Percentiles rank a stretch among this genome's conserved stretches.
phyloP scores from a whole-genome alignment of 208 protist genomes.

The Crithidia fasciculata region DNA sequence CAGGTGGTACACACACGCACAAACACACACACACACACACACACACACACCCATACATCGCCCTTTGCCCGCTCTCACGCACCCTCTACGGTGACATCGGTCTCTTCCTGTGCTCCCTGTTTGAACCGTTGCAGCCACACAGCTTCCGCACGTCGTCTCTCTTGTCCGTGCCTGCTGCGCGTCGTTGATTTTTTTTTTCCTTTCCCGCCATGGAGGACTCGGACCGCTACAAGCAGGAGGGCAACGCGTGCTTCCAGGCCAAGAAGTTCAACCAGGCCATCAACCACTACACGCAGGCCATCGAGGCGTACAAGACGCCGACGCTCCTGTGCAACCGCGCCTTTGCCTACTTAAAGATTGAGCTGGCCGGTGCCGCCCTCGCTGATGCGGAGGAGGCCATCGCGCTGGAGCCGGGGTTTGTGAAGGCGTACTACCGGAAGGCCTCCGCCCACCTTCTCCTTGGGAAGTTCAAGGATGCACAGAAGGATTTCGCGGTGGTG shows the following conservation, averaged over 20 bases:
- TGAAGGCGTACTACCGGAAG: constrained; percentile 98
- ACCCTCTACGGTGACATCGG: too few relatives aligned
- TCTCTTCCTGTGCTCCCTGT: too few relatives aligned
- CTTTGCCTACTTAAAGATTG: constrained; percentile 94
- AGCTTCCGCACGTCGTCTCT: too few relatives aligned
- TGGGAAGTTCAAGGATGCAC: constrained; percentile 95
- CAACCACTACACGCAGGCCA: constrained; percentile 91
- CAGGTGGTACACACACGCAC: too few relatives aligned
- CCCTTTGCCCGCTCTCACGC: too few relatives aligned
- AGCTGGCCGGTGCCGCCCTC: constrained; percentile 93
- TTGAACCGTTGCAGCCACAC: too few relatives aligned
- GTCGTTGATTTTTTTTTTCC: too few relatives aligned
- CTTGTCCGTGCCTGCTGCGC: too few relatives aligned
- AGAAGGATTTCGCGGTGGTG: constrained; percentile 92
- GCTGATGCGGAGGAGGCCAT: constrained; percentile 93
- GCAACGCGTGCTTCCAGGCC: constrained; percentile 88
- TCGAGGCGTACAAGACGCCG: constrained; percentile 80
- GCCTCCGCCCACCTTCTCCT: constrained; percentile 94
- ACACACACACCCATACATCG: too few relatives aligned
- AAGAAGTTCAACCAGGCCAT: constrained; percentile 92
- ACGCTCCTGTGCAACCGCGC: constrained; percentile 94
- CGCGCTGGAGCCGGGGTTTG: constrained; percentile 91
- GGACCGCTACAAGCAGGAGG: constrained; percentile 70
- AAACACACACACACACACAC: too few relatives aligned
- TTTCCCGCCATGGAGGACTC: constrained; percentile 44